These are phyloP conservation scores for Lagerstroemia speciosa DNA, from an alignment of 345 rosid species.

Conservation along the genomic window DNA sequence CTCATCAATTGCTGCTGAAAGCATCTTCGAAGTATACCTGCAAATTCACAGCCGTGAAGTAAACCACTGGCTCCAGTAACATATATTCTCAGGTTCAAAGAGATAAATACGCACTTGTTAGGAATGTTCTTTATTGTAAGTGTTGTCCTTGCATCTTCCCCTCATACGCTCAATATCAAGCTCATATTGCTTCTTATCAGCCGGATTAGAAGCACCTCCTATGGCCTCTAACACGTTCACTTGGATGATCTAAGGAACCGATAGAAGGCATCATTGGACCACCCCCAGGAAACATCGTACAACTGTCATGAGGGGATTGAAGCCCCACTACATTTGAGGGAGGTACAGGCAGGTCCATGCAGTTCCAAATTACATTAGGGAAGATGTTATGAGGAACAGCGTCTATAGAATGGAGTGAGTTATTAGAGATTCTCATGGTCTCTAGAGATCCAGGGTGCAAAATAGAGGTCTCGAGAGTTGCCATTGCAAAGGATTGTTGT, in stretches of 20 bases:
- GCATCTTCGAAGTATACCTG: constrained; percentile 51
- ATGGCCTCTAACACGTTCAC: constrained; percentile 68
- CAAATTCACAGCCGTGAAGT: background rate
- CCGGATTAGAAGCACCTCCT: constrained; percentile 54
- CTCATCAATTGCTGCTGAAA: constrained; percentile 66
- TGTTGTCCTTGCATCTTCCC: constrained; percentile 80
- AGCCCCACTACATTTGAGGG: constrained; percentile 36
- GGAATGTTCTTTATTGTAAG: constrained; percentile 97
- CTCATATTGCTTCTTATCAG: constrained; percentile 75
- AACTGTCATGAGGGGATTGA: constrained; percentile 63
- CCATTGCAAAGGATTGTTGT: constrained; percentile 52
- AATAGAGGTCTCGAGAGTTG: constrained; percentile 44
- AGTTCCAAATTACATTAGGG: constrained; percentile 45
- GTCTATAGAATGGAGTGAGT: constrained; percentile 22
- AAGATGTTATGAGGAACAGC: constrained; percentile 21
- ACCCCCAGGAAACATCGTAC: constrained; percentile 60
- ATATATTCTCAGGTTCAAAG: background rate
- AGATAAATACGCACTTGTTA: constrained; percentile 54
- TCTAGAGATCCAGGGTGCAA: constrained; percentile 31
- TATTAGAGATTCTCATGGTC: constrained; percentile 22
- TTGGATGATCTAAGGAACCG: constrained; percentile 56
- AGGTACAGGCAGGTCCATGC: constrained; percentile 37
- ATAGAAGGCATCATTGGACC: constrained; percentile 50
- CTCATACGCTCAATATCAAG: constrained; percentile 79
- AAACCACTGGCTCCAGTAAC: background rate